phyloP scores from a whole-genome alignment of 305 asterid genomes.

The Fraxinus sp. region DNA sequence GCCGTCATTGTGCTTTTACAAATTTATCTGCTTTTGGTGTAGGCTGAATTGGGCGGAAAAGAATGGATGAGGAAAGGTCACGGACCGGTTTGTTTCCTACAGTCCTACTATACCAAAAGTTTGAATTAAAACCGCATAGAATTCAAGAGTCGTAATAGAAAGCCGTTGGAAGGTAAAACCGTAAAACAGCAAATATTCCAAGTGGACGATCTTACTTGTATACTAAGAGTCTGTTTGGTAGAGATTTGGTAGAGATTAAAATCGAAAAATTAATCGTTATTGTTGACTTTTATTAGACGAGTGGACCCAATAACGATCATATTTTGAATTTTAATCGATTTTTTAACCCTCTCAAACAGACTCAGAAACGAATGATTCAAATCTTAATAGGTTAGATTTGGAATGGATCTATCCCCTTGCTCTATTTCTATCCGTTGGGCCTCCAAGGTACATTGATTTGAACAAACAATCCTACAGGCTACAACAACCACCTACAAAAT shows the following conservation, averaged over 20 bases:
- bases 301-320: too few species aligned
- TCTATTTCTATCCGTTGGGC: background rate
- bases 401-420: background rate
- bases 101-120: background rate
- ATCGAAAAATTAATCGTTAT: too few species aligned
- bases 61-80: constrained; percentile 14
- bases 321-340: too few species aligned
- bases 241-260: too few species aligned
- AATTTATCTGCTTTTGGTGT: constrained; percentile 17
- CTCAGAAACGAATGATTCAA: too few species aligned
- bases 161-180: background rate
- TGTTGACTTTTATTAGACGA: too few species aligned
- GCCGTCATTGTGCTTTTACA: constrained; percentile 42
- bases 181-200: background rate
- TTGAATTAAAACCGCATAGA: background rate
- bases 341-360: too few species aligned
- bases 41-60: constrained; percentile 29
- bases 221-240: too few species aligned
- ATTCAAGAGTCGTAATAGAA: background rate
- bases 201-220: background rate
- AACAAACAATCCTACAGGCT: background rate
- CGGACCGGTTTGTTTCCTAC: background rate
- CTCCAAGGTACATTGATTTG: background rate
- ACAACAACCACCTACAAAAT: background rate
- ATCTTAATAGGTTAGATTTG: background rate